phyloP scores from a whole-genome alignment of 805 yeast species.

The Ogataea sp. region DNA sequence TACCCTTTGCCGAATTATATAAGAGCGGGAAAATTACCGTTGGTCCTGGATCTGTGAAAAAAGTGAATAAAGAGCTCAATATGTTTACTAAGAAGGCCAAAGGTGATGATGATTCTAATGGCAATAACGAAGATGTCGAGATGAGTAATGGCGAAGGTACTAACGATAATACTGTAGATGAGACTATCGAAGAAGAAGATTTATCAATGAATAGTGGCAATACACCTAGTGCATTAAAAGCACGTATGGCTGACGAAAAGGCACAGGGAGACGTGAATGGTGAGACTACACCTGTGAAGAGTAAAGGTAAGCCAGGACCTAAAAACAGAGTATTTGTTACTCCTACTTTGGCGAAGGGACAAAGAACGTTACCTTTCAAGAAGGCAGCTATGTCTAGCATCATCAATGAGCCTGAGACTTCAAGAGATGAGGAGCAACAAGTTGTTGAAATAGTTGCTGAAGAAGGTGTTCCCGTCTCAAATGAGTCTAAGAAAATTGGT shows the following conservation, averaged over 20 bases:
- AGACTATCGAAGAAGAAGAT: constrained; percentile 4
- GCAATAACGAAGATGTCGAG: constrained; percentile 5
- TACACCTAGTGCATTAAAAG: not conserved
- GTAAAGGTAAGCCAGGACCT: not conserved
- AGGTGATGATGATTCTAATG: not conserved
- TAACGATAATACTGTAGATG: constrained; percentile 4
- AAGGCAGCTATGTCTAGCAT: not conserved
- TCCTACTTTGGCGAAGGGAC: constrained; percentile 4
- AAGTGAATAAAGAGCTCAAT: not conserved
- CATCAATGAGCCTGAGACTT: constrained; percentile 2
- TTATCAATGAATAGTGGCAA: constrained; percentile 1
- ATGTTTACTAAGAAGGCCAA: not conserved
- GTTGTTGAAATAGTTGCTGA: no score
- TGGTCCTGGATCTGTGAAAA: not conserved
- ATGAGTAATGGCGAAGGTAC: constrained; percentile 9
- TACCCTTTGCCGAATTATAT: constrained; percentile 40
- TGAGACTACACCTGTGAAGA: no score
- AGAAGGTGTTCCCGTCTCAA: no score
- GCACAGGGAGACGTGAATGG: no score
- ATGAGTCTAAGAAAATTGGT: not conserved
- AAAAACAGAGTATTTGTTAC: not conserved
- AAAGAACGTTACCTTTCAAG: constrained; percentile 5
- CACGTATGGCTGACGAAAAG: constrained; percentile 2
- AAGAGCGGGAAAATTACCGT: constrained; percentile 31
- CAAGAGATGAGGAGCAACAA: not conserved